These are phyloP conservation scores for Aspergillus diversus DNA, from an alignment of 495 filamentous ascomycete genomes.

Conservation along the genomic window DNA sequence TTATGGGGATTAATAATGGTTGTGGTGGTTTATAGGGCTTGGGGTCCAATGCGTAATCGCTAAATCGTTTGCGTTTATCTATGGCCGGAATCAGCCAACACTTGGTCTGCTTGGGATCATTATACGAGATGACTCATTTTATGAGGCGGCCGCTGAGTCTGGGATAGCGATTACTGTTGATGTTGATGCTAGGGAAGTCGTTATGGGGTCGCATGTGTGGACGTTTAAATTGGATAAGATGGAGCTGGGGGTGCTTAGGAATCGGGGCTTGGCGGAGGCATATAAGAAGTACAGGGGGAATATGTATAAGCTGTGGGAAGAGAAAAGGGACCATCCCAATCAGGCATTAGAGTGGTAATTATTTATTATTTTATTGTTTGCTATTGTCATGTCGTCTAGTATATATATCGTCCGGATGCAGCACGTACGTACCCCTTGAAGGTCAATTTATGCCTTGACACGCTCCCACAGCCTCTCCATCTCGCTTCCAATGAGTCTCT, in stretches of 20 bases:
- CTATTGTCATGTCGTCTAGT: neutral
- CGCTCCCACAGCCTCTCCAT: slow-evolving; percentile 34
- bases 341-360: slow-evolving; percentile 1
- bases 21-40: slow-evolving; percentile 6
- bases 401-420: neutral
- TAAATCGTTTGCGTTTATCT: slow-evolving; percentile 47
- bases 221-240: neutral
- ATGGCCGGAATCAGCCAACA: slow-evolving; percentile 43
- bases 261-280: neutral
- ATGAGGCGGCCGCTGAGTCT: slow-evolving; percentile 26
- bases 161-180: neutral
- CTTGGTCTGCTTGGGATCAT: slow-evolving; percentile 44
- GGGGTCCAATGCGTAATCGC: slow-evolving; percentile 46
- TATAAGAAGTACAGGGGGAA: neutral
- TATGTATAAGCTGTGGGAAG: neutral
- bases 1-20: neutral
- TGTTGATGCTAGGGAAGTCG: neutral
- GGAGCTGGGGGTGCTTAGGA: neutral
- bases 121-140: slow-evolving; percentile 38
- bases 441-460: slow-evolving; percentile 6
- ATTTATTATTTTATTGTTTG: slow-evolving; percentile 6
- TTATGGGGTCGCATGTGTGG: neutral
- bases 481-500: slow-evolving; percentile 35
- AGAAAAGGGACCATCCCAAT: neutral
- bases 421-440: too few relatives aligned